Evolutionary conservation across 305 asterid genomes (phyloP), one percentile per base, ranked within the genome.

Genomic region (Solanum hybrid): DNA sequence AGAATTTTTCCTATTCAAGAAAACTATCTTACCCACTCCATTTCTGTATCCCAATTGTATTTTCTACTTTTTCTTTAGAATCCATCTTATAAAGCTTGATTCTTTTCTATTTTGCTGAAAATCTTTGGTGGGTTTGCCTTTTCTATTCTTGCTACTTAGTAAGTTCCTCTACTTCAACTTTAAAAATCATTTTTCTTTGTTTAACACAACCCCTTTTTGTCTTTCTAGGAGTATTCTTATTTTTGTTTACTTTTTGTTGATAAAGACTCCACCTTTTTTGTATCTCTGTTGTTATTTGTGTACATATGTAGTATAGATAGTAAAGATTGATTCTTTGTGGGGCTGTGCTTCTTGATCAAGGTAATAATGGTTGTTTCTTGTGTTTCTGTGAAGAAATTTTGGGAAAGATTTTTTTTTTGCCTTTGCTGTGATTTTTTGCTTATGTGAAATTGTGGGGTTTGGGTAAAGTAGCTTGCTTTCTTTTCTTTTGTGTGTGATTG

Each of bases 81-180:
- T 6, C 88, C 5, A 69, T 16, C 20, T 79, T 18, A n/a, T 90
- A 84, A 84, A 84, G 31, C 31, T 57, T 57, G 76, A 84, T 81
- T 89, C 77, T 73, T 81, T 29, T 71, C 87, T 78, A 22, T 34
- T 61, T 36, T 24, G 87, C 81, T 87, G 13, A 61, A 51, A 39
- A 86, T 36, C 35, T 85, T 85, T 83, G 90, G 75, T 77, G 86
- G 89, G 88, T 74, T 83, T 80, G 89, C 92, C 64, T 67, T 84
- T 64, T 85, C 28, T 88, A 57, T 86, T 31, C 89, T 81, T 37
- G 86, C 90, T 46, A 8, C 83, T 67, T 26, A 88, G 95, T 92
- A 91, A 93, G 95, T 90, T 67, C 78, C 86, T 86, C 89, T 73
- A 61, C 88, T 73, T 81, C 64, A 28, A 6, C 77, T 77, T 34